Base-by-base conservation (phyloP, 257 asterid species). In the Petunia secreta region DNA sequence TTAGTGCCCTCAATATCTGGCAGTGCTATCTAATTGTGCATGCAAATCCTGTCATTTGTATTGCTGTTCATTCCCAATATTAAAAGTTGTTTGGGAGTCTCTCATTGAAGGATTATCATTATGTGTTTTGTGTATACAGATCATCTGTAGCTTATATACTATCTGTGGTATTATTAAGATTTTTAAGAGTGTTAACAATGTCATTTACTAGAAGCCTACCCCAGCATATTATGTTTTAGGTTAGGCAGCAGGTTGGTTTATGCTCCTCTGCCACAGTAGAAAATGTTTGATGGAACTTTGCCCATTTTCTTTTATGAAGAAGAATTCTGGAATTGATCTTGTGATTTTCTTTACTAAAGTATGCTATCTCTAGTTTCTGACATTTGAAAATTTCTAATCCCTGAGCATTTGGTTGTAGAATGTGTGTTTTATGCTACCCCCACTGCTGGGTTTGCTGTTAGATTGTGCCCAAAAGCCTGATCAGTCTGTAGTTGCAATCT, bases 381-480 rank as follows among this genome's bases (percentile, higher is more conserved):
- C 79, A 46, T 80, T 68, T 46, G 60, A 63, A 73, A 63, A 75
- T 77, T 74, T 87, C 80, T 81, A 80, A 50, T 76, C 85, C 85
- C 63, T 77, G 77, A 84, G 77, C 80, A 57, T 59, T 84, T 81
- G 40, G 80, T 44, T 90, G 83, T 85, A 96, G 99, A 98, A 94
- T 80, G 99, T 96, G 78, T 96, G 96, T 81, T 96, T 96, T 87
- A 94, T 96, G 99, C 92, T 96, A 81, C 93, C 99, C 71, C 97
- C 94, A 79, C 92, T 96, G 75, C 94, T 96, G 83, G 87, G 97
- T 82, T 87, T 96, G 90, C 90, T 96, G 84, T 89, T 96, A 90
- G 98, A 96, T 86, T 96, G 99, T 86, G 98, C 99, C 86, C 94
- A 96, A 93, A 91, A 93, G 86, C 80, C 95, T 10, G 98, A 96